phyloP scores from a whole-genome alignment of 768 basidiomycete species.

The Pseudohyphozyma bogoriensis region DNA sequence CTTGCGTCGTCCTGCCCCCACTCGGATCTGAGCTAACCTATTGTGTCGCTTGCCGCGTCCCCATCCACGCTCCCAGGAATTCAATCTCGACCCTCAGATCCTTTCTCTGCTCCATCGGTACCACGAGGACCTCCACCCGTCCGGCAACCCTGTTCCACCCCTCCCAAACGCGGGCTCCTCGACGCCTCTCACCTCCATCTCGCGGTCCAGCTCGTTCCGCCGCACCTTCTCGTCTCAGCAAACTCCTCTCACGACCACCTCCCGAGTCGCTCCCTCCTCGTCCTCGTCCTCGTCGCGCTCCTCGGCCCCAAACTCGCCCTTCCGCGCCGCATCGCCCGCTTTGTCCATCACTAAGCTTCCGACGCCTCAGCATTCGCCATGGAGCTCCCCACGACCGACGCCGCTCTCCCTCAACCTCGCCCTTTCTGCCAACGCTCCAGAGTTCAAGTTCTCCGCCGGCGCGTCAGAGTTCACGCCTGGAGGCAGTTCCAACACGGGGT shows the following conservation, averaged over 20 bases:
- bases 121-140: constrained; percentile 23
- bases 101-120: constrained; percentile 23
- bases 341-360: neutral
- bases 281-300: constrained; percentile 2
- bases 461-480: constrained; percentile 25
- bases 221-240: constrained; percentile 5
- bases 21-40: neutral
- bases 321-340: neutral
- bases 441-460: constrained; percentile 26
- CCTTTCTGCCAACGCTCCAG: constrained; percentile 7
- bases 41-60: neutral
- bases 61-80: no score
- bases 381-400: constrained; percentile 5
- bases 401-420: constrained; percentile 14
- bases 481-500: constrained; percentile 1
- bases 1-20: neutral
- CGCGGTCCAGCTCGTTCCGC: constrained; percentile 24
- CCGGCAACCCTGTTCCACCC: constrained; percentile 25
- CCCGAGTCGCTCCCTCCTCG: constrained; percentile 2
- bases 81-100: constrained; percentile 24
- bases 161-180: constrained; percentile 22
- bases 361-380: constrained; percentile 17
- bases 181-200: constrained; percentile 18
- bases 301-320: constrained; percentile 21
- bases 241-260: constrained; percentile 1